phyloP scores from a whole-genome alignment of 2,329 filamentous ascomycete species.

The Aspergillus bombycis region DNA sequence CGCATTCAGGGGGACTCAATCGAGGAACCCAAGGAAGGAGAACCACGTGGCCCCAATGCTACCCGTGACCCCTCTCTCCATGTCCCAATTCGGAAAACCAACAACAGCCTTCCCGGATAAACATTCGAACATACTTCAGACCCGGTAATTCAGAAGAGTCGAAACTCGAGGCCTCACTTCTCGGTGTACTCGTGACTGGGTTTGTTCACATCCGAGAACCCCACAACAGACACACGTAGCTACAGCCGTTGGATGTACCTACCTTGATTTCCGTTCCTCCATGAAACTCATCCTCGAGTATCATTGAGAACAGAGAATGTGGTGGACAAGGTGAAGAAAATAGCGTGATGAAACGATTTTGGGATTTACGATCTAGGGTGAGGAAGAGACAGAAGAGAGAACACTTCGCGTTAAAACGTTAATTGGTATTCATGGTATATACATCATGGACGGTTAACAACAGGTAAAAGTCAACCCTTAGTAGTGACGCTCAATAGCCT shows the following conservation, averaged over 20 bases:
- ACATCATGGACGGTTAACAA: background rate
- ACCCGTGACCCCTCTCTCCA: background rate
- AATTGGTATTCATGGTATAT: background rate
- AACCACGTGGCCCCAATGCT: background rate
- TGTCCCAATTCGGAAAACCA: too few species aligned
- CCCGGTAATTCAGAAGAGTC: background rate
- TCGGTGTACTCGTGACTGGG: too few species aligned
- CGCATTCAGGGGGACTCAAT: too few species aligned
- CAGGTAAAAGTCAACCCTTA: background rate
- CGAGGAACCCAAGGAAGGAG: background rate
- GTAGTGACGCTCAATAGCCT: background rate
- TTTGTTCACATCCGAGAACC: too few species aligned
- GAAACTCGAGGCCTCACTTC: too few species aligned
- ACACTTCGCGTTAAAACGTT: background rate
- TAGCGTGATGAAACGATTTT: too few species aligned
- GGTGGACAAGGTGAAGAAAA: too few species aligned
- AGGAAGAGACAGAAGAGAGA: background rate
- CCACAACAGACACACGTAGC: too few species aligned
- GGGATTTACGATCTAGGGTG: background rate
- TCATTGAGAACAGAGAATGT: background rate
- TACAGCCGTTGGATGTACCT: too few species aligned
- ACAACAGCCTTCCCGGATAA: too few species aligned
- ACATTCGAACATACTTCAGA: background rate
- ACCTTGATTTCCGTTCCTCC: accelerated
- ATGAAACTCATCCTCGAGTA: background rate